phyloP scores from a whole-genome alignment of 2,329 filamentous ascomycete species.

The Emericellopsis cladophorae region DNA sequence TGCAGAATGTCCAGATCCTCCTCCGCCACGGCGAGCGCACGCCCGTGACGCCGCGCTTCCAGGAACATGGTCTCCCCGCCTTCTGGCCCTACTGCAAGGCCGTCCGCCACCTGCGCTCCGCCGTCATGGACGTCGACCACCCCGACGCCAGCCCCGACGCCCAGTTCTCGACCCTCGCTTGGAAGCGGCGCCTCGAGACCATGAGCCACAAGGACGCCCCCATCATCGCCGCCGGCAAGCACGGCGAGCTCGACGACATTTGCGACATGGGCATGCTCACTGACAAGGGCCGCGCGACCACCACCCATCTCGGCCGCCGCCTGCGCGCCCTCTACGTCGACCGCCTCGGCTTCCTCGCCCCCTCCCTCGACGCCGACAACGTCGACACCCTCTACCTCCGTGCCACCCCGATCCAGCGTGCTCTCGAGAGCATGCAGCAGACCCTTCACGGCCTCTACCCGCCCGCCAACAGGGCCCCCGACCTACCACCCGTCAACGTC shows the following conservation, averaged over 20 bases:
- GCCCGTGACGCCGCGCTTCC: constrained; percentile 78
- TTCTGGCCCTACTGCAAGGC: constrained; percentile 88
- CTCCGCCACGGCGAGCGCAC: constrained; percentile 72
- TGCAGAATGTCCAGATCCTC: constrained; percentile 83
- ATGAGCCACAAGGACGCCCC: constrained; percentile 63
- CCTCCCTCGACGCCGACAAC: constrained; percentile 32
- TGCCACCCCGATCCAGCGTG: constrained; percentile 61
- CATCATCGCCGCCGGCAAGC: constrained; percentile 52
- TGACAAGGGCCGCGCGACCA: constrained; percentile 61
- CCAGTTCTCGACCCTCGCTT: constrained; percentile 35
- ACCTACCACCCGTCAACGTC: constrained; percentile 51
- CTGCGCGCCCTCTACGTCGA: constrained; percentile 63
- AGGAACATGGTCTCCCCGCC: constrained; percentile 54
- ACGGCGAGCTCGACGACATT: constrained; percentile 61
- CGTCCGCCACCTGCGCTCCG: constrained; percentile 53
- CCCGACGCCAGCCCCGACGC: constrained; percentile 13
- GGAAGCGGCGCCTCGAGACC: constrained; percentile 68
- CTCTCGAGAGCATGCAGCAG: constrained; percentile 67
- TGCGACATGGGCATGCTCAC: constrained; percentile 73
- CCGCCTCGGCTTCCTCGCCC: constrained; percentile 59
- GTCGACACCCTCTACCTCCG: constrained; percentile 58
- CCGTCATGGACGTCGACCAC: constrained; percentile 29
- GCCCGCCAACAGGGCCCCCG: constrained; percentile 22
- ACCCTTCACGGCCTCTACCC: constrained; percentile 67
- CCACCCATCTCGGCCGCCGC: constrained; percentile 53